Conservation (phyloP, 148 eudicot genomes). For the Drosera capensis region DNA sequence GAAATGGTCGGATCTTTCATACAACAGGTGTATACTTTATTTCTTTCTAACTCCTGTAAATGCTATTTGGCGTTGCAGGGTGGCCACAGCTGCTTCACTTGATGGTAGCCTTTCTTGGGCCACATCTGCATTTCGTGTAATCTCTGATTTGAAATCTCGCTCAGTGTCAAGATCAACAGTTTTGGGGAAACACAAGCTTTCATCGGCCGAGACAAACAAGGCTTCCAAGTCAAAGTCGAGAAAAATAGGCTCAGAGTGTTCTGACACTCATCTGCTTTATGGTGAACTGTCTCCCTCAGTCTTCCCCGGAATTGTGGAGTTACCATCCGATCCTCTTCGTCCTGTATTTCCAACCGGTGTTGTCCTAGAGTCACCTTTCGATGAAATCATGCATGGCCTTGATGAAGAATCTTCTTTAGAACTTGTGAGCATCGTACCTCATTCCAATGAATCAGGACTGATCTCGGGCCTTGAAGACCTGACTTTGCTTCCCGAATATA, state of each 20-base stretch:
- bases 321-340: not conserved
- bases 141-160: constrained; percentile 31
- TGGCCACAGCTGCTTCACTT: constrained; percentile 27
- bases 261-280: constrained; percentile 13
- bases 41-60: no score
- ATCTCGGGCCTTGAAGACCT: constrained; percentile 1
- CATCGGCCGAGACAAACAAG: constrained; percentile 28
- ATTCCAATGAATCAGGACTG: not conserved
- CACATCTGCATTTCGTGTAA: constrained; percentile 31
- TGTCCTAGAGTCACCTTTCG: not conserved
- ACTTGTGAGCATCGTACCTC: not conserved
- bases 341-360: not conserved
- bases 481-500: constrained; percentile 1
- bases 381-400: not conserved
- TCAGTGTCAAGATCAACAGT: constrained; percentile 22
- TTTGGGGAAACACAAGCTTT: constrained; percentile 65
- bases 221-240: constrained; percentile 57
- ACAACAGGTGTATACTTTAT: no score
- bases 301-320: not conserved
- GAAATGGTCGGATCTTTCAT: no score
- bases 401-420: not conserved
- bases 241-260: constrained; percentile 26
- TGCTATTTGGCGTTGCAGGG: no score
- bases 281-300: constrained; percentile 18
- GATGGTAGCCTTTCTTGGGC: constrained; percentile 35